Percentiles rank a stretch among this genome's conserved stretches.
phyloP scores from a whole-genome alignment of 441 rosid species.

The Bocquillonia castaneifolia region DNA sequence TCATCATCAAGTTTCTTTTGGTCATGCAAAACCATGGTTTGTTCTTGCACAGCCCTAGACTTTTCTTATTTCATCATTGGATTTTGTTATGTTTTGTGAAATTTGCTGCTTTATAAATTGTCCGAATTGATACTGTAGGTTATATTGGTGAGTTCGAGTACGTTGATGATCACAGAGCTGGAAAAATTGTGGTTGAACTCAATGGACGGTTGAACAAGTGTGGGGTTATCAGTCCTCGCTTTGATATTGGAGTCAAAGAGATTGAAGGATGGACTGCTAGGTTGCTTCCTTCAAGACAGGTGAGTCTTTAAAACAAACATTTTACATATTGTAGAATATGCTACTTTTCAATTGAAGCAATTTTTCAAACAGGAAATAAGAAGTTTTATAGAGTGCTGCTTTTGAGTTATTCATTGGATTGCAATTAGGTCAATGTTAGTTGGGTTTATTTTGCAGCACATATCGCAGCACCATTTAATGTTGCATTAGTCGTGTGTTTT shows the following conservation, averaged over 20 bases:
- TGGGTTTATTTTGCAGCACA: too few species aligned
- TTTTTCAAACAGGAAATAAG: not conserved
- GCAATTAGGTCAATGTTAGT: too few species aligned
- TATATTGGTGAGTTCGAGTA: constrained; percentile 64
- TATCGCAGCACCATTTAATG: too few species aligned
- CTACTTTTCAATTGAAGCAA: too few species aligned
- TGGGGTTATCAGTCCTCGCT: constrained; percentile 62
- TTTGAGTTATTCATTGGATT: too few species aligned
- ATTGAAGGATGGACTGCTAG: constrained; percentile 66
- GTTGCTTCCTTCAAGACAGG: constrained; percentile 64
- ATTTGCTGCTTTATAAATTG: not conserved
- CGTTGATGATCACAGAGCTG: constrained; percentile 57
- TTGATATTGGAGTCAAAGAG: constrained; percentile 55
- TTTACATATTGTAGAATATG: too few species aligned
- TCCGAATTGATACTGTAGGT: constrained; percentile 23
- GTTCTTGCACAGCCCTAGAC: not conserved
- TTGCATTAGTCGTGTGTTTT: not conserved
- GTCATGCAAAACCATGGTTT: constrained; percentile 68
- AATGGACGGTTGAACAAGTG: constrained; percentile 61
- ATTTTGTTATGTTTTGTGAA: not conserved
- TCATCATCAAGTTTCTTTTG: constrained; percentile 52
- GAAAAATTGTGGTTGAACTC: constrained; percentile 54
- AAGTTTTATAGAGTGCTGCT: too few species aligned
- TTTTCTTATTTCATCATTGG: not conserved
- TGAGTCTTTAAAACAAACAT: not conserved